These are phyloP conservation scores for Pseudoneurospora amorphoporcata DNA, from an alignment of 495 filamentous ascomycete species.

Conservation along the genomic window DNA sequence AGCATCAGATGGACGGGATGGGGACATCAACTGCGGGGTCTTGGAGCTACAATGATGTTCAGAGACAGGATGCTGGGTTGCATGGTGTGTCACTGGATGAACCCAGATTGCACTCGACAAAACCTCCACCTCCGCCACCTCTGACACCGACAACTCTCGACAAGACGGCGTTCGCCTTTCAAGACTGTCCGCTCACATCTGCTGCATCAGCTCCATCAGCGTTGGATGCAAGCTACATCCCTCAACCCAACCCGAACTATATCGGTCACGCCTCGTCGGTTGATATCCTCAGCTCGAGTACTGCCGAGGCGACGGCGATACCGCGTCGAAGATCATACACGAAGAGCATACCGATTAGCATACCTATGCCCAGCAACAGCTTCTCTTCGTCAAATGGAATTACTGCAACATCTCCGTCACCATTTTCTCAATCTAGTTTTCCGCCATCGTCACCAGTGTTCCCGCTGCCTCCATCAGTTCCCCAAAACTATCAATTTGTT, in stretches of 20 bases:
- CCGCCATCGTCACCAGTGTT: constrained; percentile 33
- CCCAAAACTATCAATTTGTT: constrained; percentile 18
- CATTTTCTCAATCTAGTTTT: constrained; percentile 34
- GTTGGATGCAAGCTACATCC: constrained; percentile 29
- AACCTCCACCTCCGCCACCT: constrained; percentile 28
- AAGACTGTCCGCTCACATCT: constrained; percentile 29
- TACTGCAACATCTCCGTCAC: constrained; percentile 8
- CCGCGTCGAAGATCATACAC: constrained; percentile 34
- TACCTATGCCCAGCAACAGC: constrained; percentile 11
- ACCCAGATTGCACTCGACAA: constrained; percentile 13
- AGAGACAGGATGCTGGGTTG: neutral
- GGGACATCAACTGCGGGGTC: neutral
- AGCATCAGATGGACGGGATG: neutral
- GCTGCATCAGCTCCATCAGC: constrained; percentile 27
- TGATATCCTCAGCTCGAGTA: constrained; percentile 14
- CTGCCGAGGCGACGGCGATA: constrained; percentile 17
- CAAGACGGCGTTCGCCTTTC: constrained; percentile 22
- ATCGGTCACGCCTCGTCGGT: constrained; percentile 21
- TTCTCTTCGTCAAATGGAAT: constrained; percentile 10
- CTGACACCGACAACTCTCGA: constrained; percentile 29
- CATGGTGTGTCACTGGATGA: neutral
- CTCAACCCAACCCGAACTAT: constrained; percentile 32
- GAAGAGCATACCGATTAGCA: constrained; percentile 27
- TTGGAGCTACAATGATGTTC: neutral
- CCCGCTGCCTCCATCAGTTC: constrained; percentile 25